phyloP scores from a whole-genome alignment of 2,329 filamentous ascomycete genomes.

The Ilyonectria sp. region DNA sequence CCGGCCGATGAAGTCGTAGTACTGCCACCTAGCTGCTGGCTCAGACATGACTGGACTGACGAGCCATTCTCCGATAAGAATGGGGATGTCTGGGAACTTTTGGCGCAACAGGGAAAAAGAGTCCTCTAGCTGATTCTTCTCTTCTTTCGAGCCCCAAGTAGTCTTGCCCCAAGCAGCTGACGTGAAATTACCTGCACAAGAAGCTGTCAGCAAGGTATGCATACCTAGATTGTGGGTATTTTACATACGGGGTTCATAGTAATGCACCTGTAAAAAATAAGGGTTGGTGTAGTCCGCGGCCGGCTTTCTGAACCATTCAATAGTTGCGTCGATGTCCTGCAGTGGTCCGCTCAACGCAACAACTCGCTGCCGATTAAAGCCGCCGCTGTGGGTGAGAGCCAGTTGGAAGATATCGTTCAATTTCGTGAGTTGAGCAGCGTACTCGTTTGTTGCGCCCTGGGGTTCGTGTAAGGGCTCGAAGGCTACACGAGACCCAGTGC shows the following conservation, averaged over 20 bases:
- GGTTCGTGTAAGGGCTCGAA: conserved; percentile 70
- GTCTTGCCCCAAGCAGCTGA: conserved; percentile 71
- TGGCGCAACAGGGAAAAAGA: conserved; percentile 58
- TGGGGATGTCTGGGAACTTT: conserved; percentile 69
- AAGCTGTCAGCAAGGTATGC: neutral
- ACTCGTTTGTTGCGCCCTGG: neutral
- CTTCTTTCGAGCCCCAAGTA: conserved; percentile 69
- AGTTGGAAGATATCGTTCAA: neutral
- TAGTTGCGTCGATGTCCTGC: conserved; percentile 67
- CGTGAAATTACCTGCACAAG: conserved; percentile 57
- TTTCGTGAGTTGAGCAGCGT: neutral
- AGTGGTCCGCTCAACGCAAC: conserved; percentile 68
- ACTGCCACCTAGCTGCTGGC: conserved; percentile 70
- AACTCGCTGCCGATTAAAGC: conserved; percentile 69
- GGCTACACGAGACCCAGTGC: conserved; percentile 67
- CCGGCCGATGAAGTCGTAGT: conserved; percentile 68
- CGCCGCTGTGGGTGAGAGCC: conserved; percentile 55
- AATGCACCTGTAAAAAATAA: neutral
- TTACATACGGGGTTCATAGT: neutral
- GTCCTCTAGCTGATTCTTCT: conserved; percentile 56
- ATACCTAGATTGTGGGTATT: neutral
- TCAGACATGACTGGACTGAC: conserved; percentile 66
- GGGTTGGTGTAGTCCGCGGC: neutral
- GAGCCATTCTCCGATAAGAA: conserved; percentile 72
- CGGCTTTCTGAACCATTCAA: conserved; percentile 67